Conservation (phyloP, 768 basidiomycete species). For the Termitomyces sp. region DNA sequence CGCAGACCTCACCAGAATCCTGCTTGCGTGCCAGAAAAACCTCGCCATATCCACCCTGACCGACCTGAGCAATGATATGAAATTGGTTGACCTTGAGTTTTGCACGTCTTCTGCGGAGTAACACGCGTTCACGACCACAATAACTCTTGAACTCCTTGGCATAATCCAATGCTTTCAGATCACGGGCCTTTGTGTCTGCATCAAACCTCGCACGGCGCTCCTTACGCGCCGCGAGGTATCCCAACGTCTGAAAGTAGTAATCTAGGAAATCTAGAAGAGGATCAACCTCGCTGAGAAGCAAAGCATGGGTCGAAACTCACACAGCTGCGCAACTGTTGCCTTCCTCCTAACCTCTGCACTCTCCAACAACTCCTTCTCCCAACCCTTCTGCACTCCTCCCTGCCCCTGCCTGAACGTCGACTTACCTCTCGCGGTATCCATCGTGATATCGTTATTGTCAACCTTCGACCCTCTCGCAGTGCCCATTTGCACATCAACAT, state of each 20-base stretch:
- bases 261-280: constrained; percentile 78
- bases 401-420: constrained; percentile 52
- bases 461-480: constrained; percentile 61
- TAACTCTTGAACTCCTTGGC: constrained; percentile 88
- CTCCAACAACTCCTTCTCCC: constrained; percentile 84
- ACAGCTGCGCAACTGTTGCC: constrained; percentile 95
- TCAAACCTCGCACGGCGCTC: constrained; percentile 82
- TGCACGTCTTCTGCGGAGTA: constrained; percentile 87
- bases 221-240: constrained; percentile 83
- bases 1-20: constrained; percentile 95
- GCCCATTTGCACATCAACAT: constrained; percentile 62
- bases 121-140: constrained; percentile 87
- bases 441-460: constrained; percentile 48
- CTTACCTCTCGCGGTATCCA: constrained; percentile 58
- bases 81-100: constrained; percentile 94
- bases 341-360: constrained; percentile 90
- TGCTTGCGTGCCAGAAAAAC: constrained; percentile 94
- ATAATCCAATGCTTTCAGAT: constrained; percentile 51
- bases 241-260: constrained; percentile 95
- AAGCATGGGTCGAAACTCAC: constrained; percentile 42
- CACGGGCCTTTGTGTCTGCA: constrained; percentile 68
- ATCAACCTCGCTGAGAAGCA: not conserved
- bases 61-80: constrained; percentile 97
- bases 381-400: constrained; percentile 58
- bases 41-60: constrained; percentile 98